phyloP scores from a whole-genome alignment of 129 eudicot species.

The Smallanthus sonchifolius region DNA sequence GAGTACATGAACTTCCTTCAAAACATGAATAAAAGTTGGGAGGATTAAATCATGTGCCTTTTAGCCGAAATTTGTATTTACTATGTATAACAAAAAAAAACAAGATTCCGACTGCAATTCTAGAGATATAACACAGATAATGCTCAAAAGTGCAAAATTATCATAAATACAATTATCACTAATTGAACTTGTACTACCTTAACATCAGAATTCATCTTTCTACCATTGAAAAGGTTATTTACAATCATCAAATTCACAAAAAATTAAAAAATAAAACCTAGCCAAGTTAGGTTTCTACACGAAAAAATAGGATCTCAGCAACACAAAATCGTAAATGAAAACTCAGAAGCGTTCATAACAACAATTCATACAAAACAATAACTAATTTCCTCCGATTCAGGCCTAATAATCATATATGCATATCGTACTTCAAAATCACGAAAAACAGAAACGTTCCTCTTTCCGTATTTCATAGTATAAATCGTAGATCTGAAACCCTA shows the following conservation, averaged over 20 bases:
- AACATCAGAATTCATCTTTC: not conserved
- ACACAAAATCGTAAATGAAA: not conserved
- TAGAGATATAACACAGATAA: not conserved
- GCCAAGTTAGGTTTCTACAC: not conserved
- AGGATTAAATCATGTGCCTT: not conserved
- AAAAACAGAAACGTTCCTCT: not conserved
- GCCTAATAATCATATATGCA: not conserved
- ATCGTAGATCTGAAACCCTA: not conserved
- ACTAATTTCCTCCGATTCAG: not conserved
- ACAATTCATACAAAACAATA: not conserved
- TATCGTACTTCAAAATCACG: not conserved
- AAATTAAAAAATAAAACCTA: not conserved
- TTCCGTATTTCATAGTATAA: not conserved
- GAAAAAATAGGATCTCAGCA: not conserved
- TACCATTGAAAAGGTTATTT: not conserved
- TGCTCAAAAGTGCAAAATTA: not conserved
- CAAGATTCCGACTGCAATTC: not conserved
- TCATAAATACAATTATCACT: not conserved
- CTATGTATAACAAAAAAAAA: not conserved
- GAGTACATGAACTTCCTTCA: not conserved
- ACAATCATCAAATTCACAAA: not conserved
- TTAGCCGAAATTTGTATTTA: not conserved
- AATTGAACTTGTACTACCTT: not conserved
- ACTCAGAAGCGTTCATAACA: not conserved
- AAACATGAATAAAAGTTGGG: not conserved